phyloP scores from a whole-genome alignment of 2,329 filamentous ascomycete species.

The Fusarium clavum region DNA sequence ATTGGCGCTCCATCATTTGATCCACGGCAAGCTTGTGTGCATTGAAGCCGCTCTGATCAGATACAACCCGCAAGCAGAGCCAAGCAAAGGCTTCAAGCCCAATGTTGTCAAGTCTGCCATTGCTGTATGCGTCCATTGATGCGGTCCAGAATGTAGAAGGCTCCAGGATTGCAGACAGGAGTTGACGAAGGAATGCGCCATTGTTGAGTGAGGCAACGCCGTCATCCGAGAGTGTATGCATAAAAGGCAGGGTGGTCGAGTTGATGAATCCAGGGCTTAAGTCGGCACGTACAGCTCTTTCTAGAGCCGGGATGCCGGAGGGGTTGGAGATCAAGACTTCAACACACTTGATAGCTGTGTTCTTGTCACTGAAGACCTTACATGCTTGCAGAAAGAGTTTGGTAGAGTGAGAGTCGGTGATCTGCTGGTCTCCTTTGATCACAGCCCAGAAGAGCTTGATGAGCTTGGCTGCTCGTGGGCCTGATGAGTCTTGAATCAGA shows the following conservation, averaged over 20 bases:
- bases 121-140: slow-evolving; percentile 51
- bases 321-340: slow-evolving; percentile 45
- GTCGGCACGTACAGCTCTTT: slow-evolving; percentile 44
- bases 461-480: slow-evolving; percentile 29
- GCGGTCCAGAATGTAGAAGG: slow-evolving; percentile 67
- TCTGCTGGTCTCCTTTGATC: slow-evolving; percentile 31
- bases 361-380: slow-evolving; percentile 12
- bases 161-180: slow-evolving; percentile 60
- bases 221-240: slow-evolving; percentile 20
- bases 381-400: slow-evolving; percentile 47
- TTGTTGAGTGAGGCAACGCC: slow-evolving; percentile 35
- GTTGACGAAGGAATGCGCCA: slow-evolving; percentile 35
- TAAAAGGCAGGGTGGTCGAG: slow-evolving; percentile 21
- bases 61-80: slow-evolving; percentile 60
- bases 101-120: slow-evolving; percentile 48
- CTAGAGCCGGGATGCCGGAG: slow-evolving; percentile 39
- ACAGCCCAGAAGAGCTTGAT: slow-evolving; percentile 32
- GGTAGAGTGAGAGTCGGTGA: slow-evolving; percentile 35
- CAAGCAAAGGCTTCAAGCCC: slow-evolving; percentile 58
- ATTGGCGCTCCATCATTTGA: slow-evolving; percentile 40
- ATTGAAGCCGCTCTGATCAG: slow-evolving; percentile 32
- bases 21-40: slow-evolving; percentile 35
- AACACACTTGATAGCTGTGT: slow-evolving; percentile 40
- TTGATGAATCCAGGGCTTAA: slow-evolving; percentile 48
- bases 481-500: not conserved